Conservation (phyloP, 495 filamentous ascomycete species). For the Talaromyces liani region DNA sequence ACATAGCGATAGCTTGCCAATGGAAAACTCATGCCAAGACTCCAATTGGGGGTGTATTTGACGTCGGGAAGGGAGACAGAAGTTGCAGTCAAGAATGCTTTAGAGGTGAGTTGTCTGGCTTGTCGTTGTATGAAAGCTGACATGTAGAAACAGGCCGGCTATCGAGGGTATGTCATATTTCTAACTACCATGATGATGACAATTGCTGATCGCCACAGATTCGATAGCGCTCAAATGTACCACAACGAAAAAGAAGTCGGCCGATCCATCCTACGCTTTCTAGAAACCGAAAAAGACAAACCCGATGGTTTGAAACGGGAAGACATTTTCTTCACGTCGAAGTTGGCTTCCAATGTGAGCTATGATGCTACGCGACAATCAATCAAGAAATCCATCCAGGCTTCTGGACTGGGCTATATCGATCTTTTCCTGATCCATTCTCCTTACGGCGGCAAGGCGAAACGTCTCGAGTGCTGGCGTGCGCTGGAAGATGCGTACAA, state of each 20-base stretch:
- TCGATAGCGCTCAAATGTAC: slow-evolving; percentile 49
- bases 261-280: slow-evolving; percentile 4
- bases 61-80: slow-evolving; percentile 43
- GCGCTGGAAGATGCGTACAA: slow-evolving; percentile 59
- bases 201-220: background rate
- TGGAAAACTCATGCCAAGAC: slow-evolving; percentile 51
- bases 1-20: slow-evolving; percentile 44
- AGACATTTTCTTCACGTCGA: slow-evolving; percentile 50
- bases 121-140: background rate
- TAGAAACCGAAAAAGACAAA: slow-evolving; percentile 32
- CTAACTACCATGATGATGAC: background rate
- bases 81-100: slow-evolving; percentile 41
- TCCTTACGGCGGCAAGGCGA: slow-evolving; percentile 54
- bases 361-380: slow-evolving; percentile 45
- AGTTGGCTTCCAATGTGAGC: slow-evolving; percentile 39
- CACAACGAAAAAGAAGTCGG: slow-evolving; percentile 44
- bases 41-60: slow-evolving; percentile 62
- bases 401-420: slow-evolving; percentile 45
- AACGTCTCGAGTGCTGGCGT: slow-evolving; percentile 53
- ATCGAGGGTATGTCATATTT: slow-evolving; percentile 15
- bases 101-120: slow-evolving; percentile 20
- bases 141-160: slow-evolving; percentile 15
- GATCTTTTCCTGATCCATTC: slow-evolving; percentile 48
- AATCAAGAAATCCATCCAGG: slow-evolving; percentile 39
- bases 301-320: slow-evolving; percentile 37